A percentile compares a stretch with the other conserved stretches of the same genome.
Evolutionary conservation across 495 filamentous ascomycete genomes (phyloP).

Genomic region (Penicillium cinerascens): DNA sequence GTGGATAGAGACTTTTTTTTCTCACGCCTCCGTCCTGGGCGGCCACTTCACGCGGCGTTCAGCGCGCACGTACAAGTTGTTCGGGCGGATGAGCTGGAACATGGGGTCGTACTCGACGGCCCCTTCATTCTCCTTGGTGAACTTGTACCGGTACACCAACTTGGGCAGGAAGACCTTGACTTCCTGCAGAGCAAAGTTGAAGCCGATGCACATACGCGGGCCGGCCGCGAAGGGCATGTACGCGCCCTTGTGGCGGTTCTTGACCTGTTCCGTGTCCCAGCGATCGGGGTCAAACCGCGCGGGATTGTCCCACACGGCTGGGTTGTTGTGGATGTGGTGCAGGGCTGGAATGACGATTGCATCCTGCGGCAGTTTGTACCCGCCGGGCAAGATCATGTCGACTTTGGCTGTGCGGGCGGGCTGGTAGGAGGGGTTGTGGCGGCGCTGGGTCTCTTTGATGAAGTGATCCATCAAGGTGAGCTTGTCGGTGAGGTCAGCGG

Average conservation of each 20-base stretch:
- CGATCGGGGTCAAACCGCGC: constrained; percentile 49
- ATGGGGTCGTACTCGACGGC: constrained; percentile 52
- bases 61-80: constrained; percentile 49
- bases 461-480: constrained; percentile 48
- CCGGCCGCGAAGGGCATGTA: constrained; percentile 54
- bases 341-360: constrained; percentile 44
- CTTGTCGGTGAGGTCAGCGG: constrained; percentile 21
- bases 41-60: constrained; percentile 26
- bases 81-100: constrained; percentile 51
- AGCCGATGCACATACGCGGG: constrained; percentile 50
- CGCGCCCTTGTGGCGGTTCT: constrained; percentile 37
- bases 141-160: constrained; percentile 52
- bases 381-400: constrained; percentile 51
- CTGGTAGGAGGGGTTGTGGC: constrained; percentile 54
- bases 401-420: constrained; percentile 47
- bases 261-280: constrained; percentile 48
- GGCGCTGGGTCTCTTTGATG: constrained; percentile 54
- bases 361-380: constrained; percentile 46
- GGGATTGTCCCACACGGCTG: constrained; percentile 49
- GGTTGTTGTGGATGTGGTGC: constrained; percentile 50
- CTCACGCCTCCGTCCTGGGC: constrained; percentile 3
- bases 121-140: constrained; percentile 33
- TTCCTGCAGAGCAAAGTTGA: constrained; percentile 55
- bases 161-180: constrained; percentile 49
- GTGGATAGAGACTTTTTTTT: too few relatives aligned